phyloP scores from a whole-genome alignment of 225 moss, liverwort and hornwort genomes.

The Physcomitrium patens region DNA sequence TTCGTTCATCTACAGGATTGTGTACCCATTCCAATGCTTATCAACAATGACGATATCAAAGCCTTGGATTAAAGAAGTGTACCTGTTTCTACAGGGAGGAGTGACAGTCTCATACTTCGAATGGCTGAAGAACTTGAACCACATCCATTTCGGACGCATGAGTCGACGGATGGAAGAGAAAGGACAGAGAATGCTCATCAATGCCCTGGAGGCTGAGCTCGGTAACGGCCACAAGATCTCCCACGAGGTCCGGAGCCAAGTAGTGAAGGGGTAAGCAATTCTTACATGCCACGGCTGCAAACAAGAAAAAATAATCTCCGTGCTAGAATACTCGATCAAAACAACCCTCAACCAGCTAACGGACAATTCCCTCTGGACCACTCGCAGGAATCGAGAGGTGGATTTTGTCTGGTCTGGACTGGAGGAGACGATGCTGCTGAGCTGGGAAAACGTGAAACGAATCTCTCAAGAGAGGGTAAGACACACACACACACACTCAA shows the following conservation, averaged over 20 bases:
- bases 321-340: neutral
- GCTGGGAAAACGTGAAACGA: constrained; percentile 63
- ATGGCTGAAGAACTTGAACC: constrained; percentile 77
- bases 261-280: constrained; percentile 61
- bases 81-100: constrained; percentile 48
- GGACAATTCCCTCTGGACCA: neutral
- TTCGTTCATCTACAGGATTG: neutral
- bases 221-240: constrained; percentile 63
- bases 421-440: constrained; percentile 68
- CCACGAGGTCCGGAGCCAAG: constrained; percentile 50
- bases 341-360: constrained; percentile 8
- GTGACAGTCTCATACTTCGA: constrained; percentile 76
- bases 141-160: constrained; percentile 79
- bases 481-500: neutral
- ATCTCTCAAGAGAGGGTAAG: constrained; percentile 58
- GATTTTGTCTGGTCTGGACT: constrained; percentile 71
- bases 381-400: constrained; percentile 65
- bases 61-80: neutral
- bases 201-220: constrained; percentile 64
- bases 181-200: constrained; percentile 63
- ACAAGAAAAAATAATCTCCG: neutral
- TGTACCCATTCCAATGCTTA: neutral
- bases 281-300: neutral
- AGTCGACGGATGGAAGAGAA: constrained; percentile 76
- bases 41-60: neutral